Conservation (phyloP, 257 asterid species). For the Handroanthus guayacan region DNA sequence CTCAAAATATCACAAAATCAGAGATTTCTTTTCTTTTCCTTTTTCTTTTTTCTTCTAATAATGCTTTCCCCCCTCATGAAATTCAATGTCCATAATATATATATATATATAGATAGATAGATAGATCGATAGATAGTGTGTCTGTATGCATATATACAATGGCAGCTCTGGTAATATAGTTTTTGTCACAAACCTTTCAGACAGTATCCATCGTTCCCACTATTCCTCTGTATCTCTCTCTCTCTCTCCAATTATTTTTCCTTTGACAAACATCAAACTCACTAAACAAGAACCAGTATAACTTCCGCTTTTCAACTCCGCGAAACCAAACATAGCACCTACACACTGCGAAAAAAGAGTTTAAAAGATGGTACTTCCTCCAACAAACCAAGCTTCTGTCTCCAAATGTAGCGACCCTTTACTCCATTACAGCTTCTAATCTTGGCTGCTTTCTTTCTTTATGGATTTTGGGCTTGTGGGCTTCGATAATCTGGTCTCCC, state of each 20-base stretch:
- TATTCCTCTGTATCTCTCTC: neutral
- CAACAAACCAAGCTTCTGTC: constrained; percentile 45
- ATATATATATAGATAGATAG: neutral
- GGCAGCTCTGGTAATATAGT: constrained; percentile 29
- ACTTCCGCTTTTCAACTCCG: constrained; percentile 41
- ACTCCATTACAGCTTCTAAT: constrained; percentile 45
- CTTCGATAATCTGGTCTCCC: constrained; percentile 54
- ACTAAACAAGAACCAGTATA: constrained; percentile 46
- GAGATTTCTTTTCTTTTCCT: neutral
- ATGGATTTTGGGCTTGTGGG: constrained; percentile 81
- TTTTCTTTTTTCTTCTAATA: neutral
- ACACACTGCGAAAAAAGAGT: constrained; percentile 28
- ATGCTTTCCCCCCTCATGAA: neutral
- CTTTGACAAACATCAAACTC: constrained; percentile 69
- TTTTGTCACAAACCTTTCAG: constrained; percentile 51
- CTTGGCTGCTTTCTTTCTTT: constrained; percentile 6
- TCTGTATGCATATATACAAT: constrained; percentile 15
- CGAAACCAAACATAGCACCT: constrained; percentile 45
- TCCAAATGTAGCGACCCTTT: constrained; percentile 42
- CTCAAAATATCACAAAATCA: neutral
- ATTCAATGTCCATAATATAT: constrained; percentile 7
- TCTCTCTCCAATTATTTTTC: constrained; percentile 59
- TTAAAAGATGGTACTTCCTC: constrained; percentile 54
- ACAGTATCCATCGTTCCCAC: constrained; percentile 37
- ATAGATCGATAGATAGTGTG: no score